A percentile compares a stretch with the other conserved stretches of the same genome.
These are phyloP conservation scores for Sutorius australiensis DNA, from an alignment of 768 basidiomycete genomes.

Conservation along the genomic window DNA sequence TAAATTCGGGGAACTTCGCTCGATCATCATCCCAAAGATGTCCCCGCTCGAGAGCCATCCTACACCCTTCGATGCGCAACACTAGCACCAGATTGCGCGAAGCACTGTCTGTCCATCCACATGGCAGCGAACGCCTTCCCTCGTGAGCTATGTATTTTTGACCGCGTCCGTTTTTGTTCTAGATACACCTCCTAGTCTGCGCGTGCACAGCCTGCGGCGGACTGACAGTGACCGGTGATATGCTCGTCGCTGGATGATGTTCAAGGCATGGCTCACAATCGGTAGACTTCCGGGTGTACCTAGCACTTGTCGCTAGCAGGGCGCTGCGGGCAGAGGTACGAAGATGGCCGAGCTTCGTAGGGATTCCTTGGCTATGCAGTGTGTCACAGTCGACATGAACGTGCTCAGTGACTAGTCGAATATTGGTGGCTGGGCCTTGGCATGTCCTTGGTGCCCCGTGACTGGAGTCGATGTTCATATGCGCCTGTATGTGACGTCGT, in stretches of 20 bases:
- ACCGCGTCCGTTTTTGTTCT: neutral
- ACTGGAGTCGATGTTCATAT: neutral
- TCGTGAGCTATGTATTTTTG: neutral
- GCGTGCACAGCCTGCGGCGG: neutral
- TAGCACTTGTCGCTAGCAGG: neutral
- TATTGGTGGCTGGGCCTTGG: neutral
- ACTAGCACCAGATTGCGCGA: neutral
- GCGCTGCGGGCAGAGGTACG: neutral
- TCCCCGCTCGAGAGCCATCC: neutral
- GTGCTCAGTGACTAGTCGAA: neutral
- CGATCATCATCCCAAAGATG: neutral
- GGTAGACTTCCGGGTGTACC: neutral
- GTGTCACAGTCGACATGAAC: neutral
- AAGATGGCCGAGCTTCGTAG: neutral
- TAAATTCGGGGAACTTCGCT: too few relatives aligned
- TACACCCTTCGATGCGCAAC: neutral
- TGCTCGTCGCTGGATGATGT: neutral
- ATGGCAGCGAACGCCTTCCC: neutral
- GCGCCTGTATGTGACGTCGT: neutral
- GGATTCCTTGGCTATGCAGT: neutral
- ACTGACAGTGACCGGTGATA: neutral
- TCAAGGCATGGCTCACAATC: neutral
- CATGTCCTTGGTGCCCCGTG: neutral
- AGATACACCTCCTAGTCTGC: neutral
- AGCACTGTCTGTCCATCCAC: neutral